Conservation (phyloP, 148 eudicot species). For the Diospyros kaki region DNA sequence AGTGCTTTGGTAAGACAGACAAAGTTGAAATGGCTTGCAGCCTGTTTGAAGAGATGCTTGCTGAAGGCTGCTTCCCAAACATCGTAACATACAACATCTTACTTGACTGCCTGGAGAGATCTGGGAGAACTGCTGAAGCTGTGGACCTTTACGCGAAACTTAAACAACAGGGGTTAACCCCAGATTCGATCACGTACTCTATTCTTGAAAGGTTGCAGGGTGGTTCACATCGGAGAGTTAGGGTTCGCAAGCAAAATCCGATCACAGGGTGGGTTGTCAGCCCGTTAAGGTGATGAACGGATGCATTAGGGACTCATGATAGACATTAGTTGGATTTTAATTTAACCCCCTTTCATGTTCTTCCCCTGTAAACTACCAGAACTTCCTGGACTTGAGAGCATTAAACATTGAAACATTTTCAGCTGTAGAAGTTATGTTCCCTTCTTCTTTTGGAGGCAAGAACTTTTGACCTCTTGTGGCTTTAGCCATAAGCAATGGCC, state of each 20-base stretch:
- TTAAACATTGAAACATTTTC: too few relatives aligned
- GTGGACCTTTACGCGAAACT: constrained; percentile 82
- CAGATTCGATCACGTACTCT: constrained; percentile 77
- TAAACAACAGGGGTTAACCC: constrained; percentile 76
- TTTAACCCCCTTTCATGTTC: too few relatives aligned
- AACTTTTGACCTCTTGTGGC: too few relatives aligned
- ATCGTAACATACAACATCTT: constrained; percentile 88
- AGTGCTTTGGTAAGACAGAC: constrained; percentile 91
- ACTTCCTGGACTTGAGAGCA: too few relatives aligned
- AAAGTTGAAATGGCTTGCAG: constrained; percentile 89
- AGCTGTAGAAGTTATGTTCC: too few relatives aligned
- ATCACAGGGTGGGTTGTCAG: constrained; percentile 95
- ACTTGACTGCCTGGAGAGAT: constrained; percentile 73
- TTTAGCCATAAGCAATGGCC: too few relatives aligned
- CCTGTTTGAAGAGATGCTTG: constrained; percentile 81
- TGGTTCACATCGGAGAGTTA: constrained; percentile 41
- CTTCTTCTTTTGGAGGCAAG: too few relatives aligned
- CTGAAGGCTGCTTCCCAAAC: constrained; percentile 80
- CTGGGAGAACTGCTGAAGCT: constrained; percentile 86
- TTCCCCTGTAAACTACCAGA: too few relatives aligned
- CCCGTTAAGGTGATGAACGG: constrained; percentile 57
- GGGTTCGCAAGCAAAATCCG: constrained; percentile 72
- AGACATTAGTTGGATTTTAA: too few relatives aligned
- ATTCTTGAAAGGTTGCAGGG: constrained; percentile 83
- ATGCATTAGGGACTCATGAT: background rate